Evolutionary conservation across 2,329 filamentous ascomycete species (phyloP), one percentile per base, ranked within the genome.

Genomic region (Pseudocercospora macadamiae): DNA sequence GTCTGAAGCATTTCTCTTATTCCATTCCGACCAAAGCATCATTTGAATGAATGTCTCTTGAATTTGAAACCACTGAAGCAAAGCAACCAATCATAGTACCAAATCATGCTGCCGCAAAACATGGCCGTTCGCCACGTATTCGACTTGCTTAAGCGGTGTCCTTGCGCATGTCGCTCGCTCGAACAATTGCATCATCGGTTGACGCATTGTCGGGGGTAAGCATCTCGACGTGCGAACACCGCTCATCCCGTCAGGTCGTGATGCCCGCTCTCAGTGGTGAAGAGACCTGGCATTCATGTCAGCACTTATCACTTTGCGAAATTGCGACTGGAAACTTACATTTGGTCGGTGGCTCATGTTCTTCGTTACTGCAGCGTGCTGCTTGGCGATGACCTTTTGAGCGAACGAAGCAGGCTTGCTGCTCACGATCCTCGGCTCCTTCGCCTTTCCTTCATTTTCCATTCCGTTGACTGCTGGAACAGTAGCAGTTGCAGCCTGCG

Each of bases 401-500:
- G 62, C 64, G 51, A 64, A 62, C 51, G 55, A 58, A 26, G 44
- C 51, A 44, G 51, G 53, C 42, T 55, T 57, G 45, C 39, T 59
- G 51, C 37, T 36, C 30, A 42, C 23, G 26, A 28, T 34, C n/a
- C 18, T 53, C 57, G 37, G 25, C 30, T 56, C 47, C 51, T 56
- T 57, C 18, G 39, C 52, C 36, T 49, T 53, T 49, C 32, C 53
- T 32, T 59, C 47, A 26, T 32, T 51, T 39, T 59, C 61, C 62
- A 61, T 55, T 61, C 49, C 59, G 36, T 65, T 54, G 36, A 60
- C 66, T 67, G 64, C 66, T 59, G 67, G 61, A 64, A 63, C 64
- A 66, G 60, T 61, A 66, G 67, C 67, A 67, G 65, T 60, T 54
- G 65, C 67, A 68, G 66, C 64, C 57, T 60, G 19, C 52, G 65